Base-by-base conservation (phyloP, 164 flowering plant genomes). In the Stephania cephalantha region DNA sequence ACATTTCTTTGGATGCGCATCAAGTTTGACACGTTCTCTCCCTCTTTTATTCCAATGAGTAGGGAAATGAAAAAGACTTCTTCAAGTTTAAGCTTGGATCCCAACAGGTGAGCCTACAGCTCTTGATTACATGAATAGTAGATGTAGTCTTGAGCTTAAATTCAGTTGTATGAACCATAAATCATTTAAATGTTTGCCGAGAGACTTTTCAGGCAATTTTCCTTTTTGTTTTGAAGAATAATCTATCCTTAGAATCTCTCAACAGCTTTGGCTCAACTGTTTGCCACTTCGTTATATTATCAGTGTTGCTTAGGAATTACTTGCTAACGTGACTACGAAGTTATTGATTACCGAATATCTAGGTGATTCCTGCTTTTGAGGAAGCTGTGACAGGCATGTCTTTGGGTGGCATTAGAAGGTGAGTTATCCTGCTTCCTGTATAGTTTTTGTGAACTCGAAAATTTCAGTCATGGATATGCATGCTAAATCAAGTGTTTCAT, bases 291-390 rank as follows among this genome's bases (percentile, higher is more conserved):
- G 42, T 68, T 35, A 68, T 30, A 11, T 31, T 13, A 9, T 68
- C n/a, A 15, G 29, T 35, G 4, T 66, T 66, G 35, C n/a, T 66
- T 15, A 46, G 22, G 20, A 10, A 42, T 75, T 30, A 46, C 6
- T 5, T 31, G 25, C 67, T 46, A 12, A 10, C 5, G 52, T 42
- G 7, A 44, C 11, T 53, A 20, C 31, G 35, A n/a, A 35, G 58
- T 9, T 50, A 9, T 11, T 29, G 68, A 22, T 5, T 1, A 6
- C 68, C 71, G 46, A 58, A 65, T 80, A 18, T 81, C 70, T 80
- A 95, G 98, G 98, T 95, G 20, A 95, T 95, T 75, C 97, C 97
- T 11, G 98, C 98, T 73, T 92, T 95, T 85, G 98, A 95, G 86
- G 98, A 95, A 81, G 97, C 97, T 79, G 82, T 92, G 80, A 68